Conservation (phyloP, 805 yeast genomes). For the Wickerhamia fluorescens region DNA sequence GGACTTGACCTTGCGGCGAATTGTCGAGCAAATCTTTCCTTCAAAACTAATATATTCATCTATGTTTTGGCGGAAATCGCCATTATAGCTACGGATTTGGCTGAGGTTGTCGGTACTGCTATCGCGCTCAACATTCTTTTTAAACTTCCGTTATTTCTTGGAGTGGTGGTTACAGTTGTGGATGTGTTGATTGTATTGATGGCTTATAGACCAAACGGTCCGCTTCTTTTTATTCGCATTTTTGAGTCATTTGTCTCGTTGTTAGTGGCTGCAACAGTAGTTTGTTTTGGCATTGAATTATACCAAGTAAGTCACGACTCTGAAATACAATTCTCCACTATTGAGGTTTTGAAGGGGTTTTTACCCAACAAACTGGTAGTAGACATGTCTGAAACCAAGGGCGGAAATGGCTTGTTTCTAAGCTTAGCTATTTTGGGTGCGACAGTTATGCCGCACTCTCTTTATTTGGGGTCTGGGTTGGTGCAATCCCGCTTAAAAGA, state of each 20-base stretch:
- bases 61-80: slow-evolving; percentile 84
- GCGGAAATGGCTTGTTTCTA: slow-evolving; percentile 55
- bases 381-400: slow-evolving; percentile 13
- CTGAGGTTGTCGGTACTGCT: slow-evolving; percentile 98
- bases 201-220: slow-evolving; percentile 83
- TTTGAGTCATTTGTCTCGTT: slow-evolving; percentile 79
- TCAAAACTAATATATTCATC: slow-evolving; percentile 48
- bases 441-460: slow-evolving; percentile 90
- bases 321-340: slow-evolving; percentile 35
- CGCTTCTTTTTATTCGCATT: slow-evolving; percentile 65
- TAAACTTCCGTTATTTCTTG: slow-evolving; percentile 70
- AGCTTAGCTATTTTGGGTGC: slow-evolving; percentile 87
- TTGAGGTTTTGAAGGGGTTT: slow-evolving; percentile 62
- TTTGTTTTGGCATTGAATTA: slow-evolving; percentile 77
- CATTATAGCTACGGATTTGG: slow-evolving; percentile 91
- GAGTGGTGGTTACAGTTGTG: slow-evolving; percentile 76
- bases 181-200: slow-evolving; percentile 81
- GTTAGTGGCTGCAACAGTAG: slow-evolving; percentile 73
- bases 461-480: slow-evolving; percentile 78
- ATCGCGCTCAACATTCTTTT: slow-evolving; percentile 82
- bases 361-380: slow-evolving; percentile 41
- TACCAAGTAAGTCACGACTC: slow-evolving; percentile 52
- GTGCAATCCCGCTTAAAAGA: slow-evolving; percentile 81
- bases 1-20: slow-evolving; percentile 87
- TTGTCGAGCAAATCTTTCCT: slow-evolving; percentile 70